These are phyloP conservation scores for Geranomyces variabilis DNA, from an alignment of 192 early-diverging fungal species.

Conservation along the genomic window DNA sequence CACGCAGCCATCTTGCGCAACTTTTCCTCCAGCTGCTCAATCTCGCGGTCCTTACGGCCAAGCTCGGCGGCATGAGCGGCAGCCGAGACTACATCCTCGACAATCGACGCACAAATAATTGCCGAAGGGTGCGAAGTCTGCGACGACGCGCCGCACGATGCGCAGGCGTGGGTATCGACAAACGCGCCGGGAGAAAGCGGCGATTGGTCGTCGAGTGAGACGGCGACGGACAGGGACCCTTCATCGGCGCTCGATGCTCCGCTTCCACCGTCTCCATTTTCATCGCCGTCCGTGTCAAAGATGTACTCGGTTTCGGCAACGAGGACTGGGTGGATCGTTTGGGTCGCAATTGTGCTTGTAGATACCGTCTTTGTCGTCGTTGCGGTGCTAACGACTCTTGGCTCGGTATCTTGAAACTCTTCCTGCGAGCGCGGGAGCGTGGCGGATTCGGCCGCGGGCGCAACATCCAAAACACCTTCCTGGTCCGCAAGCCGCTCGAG, in stretches of 20 bases:
- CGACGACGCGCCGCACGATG: neutral
- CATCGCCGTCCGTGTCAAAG: slow-evolving; percentile 3
- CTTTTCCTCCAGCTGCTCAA: neutral
- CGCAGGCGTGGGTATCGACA: slow-evolving; percentile 2
- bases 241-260: neutral
- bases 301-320: slow-evolving; percentile 14
- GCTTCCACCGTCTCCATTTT: neutral
- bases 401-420: too few species aligned
- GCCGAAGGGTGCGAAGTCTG: neutral
- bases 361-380: neutral
- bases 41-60: neutral
- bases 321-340: slow-evolving; percentile 12
- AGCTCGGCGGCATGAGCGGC: neutral
- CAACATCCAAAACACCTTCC: too few species aligned
- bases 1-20: neutral
- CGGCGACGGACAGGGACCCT: neutral
- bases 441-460: too few species aligned
- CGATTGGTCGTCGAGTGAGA: neutral
- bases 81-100: neutral
- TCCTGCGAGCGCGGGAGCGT: too few species aligned
- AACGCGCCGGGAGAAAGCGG: slow-evolving; percentile 8
- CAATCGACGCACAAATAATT: neutral
- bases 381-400: too few species aligned
- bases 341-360: neutral
- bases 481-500: neutral